These are phyloP conservation scores for Xylariaceae sp. DNA, from an alignment of 2,329 filamentous ascomycete species.

Conservation along the genomic window DNA sequence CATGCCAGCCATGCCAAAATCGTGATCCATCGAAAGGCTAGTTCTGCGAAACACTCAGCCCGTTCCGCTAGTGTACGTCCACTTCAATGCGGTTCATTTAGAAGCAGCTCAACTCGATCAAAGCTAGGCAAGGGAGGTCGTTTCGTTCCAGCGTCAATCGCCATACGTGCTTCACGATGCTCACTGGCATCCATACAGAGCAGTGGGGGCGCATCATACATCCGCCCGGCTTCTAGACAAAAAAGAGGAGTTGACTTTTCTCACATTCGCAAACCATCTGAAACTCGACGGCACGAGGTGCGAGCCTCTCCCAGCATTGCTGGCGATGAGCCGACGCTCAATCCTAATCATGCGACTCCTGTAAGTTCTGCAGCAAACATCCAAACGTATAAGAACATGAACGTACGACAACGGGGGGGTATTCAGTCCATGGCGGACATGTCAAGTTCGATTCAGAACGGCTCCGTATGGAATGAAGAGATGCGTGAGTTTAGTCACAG, in stretches of 20 bases:
- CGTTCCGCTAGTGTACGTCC: constrained; percentile 26
- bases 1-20: constrained; percentile 63
- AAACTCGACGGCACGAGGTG: constrained; percentile 10
- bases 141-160: constrained; percentile 26
- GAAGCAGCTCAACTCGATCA: constrained; percentile 31
- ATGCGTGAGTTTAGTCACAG: constrained; percentile 78
- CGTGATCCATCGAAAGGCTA: constrained; percentile 58
- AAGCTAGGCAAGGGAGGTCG: constrained; percentile 22
- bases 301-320: constrained; percentile 26
- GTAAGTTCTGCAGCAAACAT: constrained; percentile 19
- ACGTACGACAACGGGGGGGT: constrained; percentile 11
- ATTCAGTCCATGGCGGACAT: constrained; percentile 26
- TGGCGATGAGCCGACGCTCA: constrained; percentile 26
- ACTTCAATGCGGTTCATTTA: constrained; percentile 34
- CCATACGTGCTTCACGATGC: constrained; percentile 33
- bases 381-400: constrained; percentile 8
- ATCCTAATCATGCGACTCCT: constrained; percentile 22
- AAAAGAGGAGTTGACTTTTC: constrained; percentile 56
- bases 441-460: constrained; percentile 14
- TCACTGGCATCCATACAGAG: constrained; percentile 51
- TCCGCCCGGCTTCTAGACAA: constrained; percentile 42
- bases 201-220: constrained; percentile 38
- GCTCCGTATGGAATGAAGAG: constrained; percentile 61
- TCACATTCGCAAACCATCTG: constrained; percentile 39
- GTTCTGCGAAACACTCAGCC: constrained; percentile 24